Evolutionary conservation across 2,329 filamentous ascomycete genomes (phyloP), one percentile per base, ranked within the genome.

Genomic region (Reticulascus tulasneorum): DNA sequence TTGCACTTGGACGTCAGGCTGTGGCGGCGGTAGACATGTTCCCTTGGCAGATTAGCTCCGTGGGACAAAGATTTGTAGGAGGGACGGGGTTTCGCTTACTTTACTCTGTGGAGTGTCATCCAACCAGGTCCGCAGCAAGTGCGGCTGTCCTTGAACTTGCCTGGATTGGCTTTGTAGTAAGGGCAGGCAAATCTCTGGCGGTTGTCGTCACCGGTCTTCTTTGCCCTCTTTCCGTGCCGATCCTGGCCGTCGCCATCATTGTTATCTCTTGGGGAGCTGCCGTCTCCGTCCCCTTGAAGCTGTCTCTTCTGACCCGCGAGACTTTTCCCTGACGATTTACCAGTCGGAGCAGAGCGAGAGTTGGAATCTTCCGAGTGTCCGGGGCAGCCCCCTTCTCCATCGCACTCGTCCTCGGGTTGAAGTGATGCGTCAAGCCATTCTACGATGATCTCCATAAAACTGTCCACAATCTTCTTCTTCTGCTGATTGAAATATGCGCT

Each of bases 21-120:
- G 40, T 66, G 63, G 3, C 53, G 52, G 2, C 58, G 56, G 17
- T 63, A 63, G 1, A 66, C 37, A 35, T 66, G 63, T 17, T 63
- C 61, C 40, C 55, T 58, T 10, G 1, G 6, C 1, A 12, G 9
- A 16, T 43, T 22, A 37, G 16, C 23, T 0, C 12, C 22, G 7
- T 21, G 11, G 5, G 7, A 1, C 1, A 23, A 11, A n/a, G 7
- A 13, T 22, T 5, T 10, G 9, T 7, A 7, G 16, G 16, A 24
- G n/a, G n/a, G 7, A 18, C 13, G 21, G 5, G 9, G 8, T 4
- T 2, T 1, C 2, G 40, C 53, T 31, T 34, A 60, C 50, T 66
- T 66, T 44, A 65, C 52, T 0, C 62, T 51, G 37, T 63, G 60
- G 1, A 64, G 56, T 6, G 53, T 59, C 0, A 50, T 51, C 53